Evolutionary conservation across 805 yeast genomes (phyloP).

Genomic region (Starmerella geochares): DNA sequence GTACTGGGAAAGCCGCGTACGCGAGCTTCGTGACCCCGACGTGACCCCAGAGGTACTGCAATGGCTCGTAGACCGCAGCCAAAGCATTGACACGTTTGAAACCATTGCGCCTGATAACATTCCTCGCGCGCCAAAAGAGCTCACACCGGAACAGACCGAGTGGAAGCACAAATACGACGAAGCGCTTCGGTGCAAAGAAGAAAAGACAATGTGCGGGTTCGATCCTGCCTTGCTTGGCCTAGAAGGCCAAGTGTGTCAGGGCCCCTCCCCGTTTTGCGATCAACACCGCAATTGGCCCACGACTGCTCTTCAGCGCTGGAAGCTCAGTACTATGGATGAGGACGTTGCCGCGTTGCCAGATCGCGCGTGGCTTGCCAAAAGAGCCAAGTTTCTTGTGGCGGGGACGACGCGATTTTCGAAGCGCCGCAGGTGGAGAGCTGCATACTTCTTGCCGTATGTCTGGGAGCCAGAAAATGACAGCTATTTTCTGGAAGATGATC

Average conservation of each 20-base stretch:
- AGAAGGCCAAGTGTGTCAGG: conserved; percentile 2
- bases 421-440: conserved; percentile 4
- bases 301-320: conserved; percentile 1
- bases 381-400: conserved; percentile 11
- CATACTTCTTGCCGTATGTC: conserved; percentile 14
- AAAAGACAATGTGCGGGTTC: conserved; percentile 7
- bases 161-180: not conserved
- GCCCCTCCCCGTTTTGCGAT: not conserved
- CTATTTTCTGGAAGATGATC: conserved; percentile 11
- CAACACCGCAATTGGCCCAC: conserved; percentile 12
- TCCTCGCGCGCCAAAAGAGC: not conserved
- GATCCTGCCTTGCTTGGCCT: conserved; percentile 1
- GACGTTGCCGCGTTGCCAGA: conserved; percentile 11
- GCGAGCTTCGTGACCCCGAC: not conserved
- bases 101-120: conserved; percentile 5
- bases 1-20: conserved; percentile 8
- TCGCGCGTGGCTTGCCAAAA: conserved; percentile 6
- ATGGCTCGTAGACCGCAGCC: conserved; percentile 10
- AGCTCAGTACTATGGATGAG: not conserved
- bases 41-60: not conserved
- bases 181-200: not conserved
- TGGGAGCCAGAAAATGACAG: conserved; percentile 13
- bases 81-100: not conserved
- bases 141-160: not conserved
- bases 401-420: conserved; percentile 16